Evolutionary conservation across 768 basidiomycete species (phyloP).

Genomic region (Boletus vermiculosoides): DNA sequence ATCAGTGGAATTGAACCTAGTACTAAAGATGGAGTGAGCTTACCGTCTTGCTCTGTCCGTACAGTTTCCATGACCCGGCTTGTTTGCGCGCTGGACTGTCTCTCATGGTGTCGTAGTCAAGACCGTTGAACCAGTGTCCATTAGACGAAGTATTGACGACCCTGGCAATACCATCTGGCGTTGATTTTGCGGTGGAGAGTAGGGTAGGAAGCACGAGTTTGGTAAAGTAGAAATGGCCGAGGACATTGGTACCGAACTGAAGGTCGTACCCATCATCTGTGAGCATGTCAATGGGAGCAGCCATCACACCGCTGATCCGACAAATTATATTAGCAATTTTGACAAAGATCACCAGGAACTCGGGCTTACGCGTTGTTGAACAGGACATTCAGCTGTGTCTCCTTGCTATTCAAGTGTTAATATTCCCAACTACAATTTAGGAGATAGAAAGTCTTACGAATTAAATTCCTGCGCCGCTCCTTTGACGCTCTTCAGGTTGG

Average conservation of each 20-base stretch:
- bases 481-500: constrained; percentile 38
- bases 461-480: constrained; percentile 40
- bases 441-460: constrained; percentile 19
- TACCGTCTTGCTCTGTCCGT: constrained; percentile 35
- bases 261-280: constrained; percentile 43
- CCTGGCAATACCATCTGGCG: constrained; percentile 34
- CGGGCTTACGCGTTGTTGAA: constrained; percentile 34
- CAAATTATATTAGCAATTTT: not conserved
- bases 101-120: constrained; percentile 29
- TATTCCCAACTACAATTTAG: not conserved
- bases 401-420: constrained; percentile 14
- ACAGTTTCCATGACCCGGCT: constrained; percentile 1
- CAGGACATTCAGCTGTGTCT: constrained; percentile 22
- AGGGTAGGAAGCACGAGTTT: constrained; percentile 36
- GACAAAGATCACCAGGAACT: not conserved
- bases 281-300: constrained; percentile 26
- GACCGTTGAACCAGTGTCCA: constrained; percentile 19
- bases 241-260: constrained; percentile 40
- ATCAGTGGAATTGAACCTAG: not conserved
- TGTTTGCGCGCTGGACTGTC: constrained; percentile 26
- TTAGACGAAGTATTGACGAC: constrained; percentile 37
- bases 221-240: constrained; percentile 39
- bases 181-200: constrained; percentile 28
- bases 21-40: not conserved
- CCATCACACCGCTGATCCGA: constrained; percentile 34